phyloP scores from a whole-genome alignment of 306 rosid species.

The Medicago ruthenica region DNA sequence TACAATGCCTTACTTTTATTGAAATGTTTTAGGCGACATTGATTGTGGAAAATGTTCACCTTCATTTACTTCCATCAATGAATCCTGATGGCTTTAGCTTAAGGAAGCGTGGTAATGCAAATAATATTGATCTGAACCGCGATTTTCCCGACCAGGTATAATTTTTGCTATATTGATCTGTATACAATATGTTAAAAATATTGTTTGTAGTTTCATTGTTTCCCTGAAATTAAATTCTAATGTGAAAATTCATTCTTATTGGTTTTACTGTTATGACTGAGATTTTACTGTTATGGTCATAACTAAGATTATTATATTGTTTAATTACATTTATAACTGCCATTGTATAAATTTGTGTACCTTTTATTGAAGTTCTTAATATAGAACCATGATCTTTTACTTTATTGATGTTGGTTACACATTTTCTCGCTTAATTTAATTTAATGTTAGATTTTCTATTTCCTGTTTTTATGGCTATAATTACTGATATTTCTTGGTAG shows the following conservation, averaged over 20 bases:
- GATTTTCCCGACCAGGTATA: slow-evolving; percentile 97
- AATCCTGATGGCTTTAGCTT: slow-evolving; percentile 94
- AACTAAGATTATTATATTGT: not conserved
- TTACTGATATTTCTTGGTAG: slow-evolving; percentile 24
- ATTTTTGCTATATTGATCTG: slow-evolving; percentile 10
- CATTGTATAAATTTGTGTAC: not conserved
- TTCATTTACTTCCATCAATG: slow-evolving; percentile 94
- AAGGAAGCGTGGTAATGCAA: slow-evolving; percentile 82
- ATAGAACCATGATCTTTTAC: slow-evolving; percentile 14
- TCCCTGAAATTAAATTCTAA: slow-evolving; percentile 33
- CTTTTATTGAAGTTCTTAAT: not conserved
- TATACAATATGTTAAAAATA: slow-evolving; percentile 21
- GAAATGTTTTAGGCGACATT: slow-evolving; percentile 67
- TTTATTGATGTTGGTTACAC: slow-evolving; percentile 3
- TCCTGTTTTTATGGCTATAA: slow-evolving; percentile 3
- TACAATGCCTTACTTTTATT: slow-evolving; percentile 33
- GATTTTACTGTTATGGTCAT: slow-evolving; percentile 7
- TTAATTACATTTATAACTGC: slow-evolving; percentile 3
- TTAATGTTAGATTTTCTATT: slow-evolving; percentile 13
- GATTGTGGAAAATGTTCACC: slow-evolving; percentile 87
- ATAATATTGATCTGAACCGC: slow-evolving; percentile 84
- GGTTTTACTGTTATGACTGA: slow-evolving; percentile 29
- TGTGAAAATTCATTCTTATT: slow-evolving; percentile 22
- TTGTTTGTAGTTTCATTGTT: slow-evolving; percentile 30
- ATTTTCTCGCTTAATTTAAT: not conserved